Base-by-base conservation (phyloP, 1,284 basidiomycete species). In the Kwoniella shivajii region DNA sequence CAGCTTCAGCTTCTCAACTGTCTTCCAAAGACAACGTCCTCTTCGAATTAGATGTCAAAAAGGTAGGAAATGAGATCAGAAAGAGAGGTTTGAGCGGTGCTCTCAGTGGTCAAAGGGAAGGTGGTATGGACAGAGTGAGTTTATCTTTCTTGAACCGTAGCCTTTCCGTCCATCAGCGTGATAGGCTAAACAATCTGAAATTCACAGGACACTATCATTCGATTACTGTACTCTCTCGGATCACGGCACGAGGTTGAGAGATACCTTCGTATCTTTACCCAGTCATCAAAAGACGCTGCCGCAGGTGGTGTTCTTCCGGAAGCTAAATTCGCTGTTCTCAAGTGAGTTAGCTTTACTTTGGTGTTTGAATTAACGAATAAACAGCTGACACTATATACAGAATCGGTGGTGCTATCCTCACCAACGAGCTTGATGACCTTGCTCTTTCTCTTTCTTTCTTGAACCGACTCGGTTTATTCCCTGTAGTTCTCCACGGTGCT, bases 161-260 rank as follows among this genome's bases (percentile, higher is more conserved):
- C 18, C 37, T 38, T 34, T 13, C 18, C 47, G 20, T 6, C 26
- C 29, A 18, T 3, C 13, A 36, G 31, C 30, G 20, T 20, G n/a
- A n/a, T 10, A 36, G 22, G 22, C 45, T 47, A 22, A 47, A 16
- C 10, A 13, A 4, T 20, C 6, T 37, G 27, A 27, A 16, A 31
- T 31, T 9, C 14, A 30, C 42, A 93, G 91, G 91, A 94, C 73
- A 94, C 91, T 3, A 94, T 94, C 67, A 92, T 92, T 52, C 88
- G 93, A 50, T 82, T 97, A 20, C 84, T 97, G 41, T 96, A 96
- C 80, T 96, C 92, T 34, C 88, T 97, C 64, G 93, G 93, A 47
- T 91, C 90, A 26, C 92, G 94, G 72, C 89, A 92, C 65, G 93
- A 97, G 78, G 93, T 97, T 61, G 92, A 95, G 76, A 87, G 93